These are phyloP conservation scores for Ogataea glucozyma DNA, from an alignment of 805 yeast species.

Conservation along the genomic window DNA sequence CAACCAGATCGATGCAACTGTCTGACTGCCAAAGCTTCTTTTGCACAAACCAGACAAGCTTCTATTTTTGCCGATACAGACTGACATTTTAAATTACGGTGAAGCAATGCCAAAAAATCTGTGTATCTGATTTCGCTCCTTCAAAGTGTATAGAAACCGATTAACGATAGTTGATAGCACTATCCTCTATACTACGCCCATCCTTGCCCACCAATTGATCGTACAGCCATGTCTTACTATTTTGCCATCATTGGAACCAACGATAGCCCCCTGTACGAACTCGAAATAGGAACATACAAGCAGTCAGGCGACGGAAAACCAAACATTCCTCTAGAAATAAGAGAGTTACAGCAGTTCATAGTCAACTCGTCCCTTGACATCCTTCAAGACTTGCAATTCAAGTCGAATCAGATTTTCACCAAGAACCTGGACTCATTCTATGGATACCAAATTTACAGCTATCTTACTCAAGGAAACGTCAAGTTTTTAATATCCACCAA, in stretches of 20 bases:
- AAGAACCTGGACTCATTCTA: slow-evolving; percentile 85
- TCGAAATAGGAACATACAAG: slow-evolving; percentile 77
- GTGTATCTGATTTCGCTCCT: no score
- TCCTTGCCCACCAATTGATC: no score
- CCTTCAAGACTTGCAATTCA: slow-evolving; percentile 90
- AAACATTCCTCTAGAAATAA: slow-evolving; percentile 65
- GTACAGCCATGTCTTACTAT: slow-evolving; percentile 80
- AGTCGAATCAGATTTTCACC: slow-evolving; percentile 59
- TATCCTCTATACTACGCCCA: no score
- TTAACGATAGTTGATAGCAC: no score
- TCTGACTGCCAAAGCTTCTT: neutral
- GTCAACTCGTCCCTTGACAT: slow-evolving; percentile 87
- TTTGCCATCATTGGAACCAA: slow-evolving; percentile 84
- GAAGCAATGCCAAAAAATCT: slow-evolving; percentile 1
- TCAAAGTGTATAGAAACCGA: no score
- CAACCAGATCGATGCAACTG: neutral
- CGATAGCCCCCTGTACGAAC: slow-evolving; percentile 84
- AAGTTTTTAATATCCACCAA: slow-evolving; percentile 76
- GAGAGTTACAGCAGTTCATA: slow-evolving; percentile 83
- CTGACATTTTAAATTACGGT: slow-evolving; percentile 1
- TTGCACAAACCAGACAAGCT: neutral
- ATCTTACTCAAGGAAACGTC: slow-evolving; percentile 83
- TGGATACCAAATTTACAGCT: slow-evolving; percentile 80
- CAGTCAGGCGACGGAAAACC: slow-evolving; percentile 66
- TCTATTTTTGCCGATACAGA: neutral